phyloP scores from a whole-genome alignment of 768 basidiomycete genomes.

The Xerocomellus intermedius region DNA sequence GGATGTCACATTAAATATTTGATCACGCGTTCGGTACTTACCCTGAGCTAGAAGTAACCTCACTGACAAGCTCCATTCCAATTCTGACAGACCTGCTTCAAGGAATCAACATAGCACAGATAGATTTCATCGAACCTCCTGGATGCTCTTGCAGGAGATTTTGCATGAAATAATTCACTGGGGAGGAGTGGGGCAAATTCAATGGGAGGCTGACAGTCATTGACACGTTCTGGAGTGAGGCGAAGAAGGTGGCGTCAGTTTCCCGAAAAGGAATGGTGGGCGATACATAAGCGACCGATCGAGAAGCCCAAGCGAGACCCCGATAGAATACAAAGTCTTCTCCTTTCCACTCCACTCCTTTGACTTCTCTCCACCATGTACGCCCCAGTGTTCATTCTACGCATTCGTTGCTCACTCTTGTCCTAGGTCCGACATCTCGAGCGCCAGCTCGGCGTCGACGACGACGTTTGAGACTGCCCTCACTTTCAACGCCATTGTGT shows the following conservation, averaged over 20 bases:
- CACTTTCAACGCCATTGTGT: conserved; percentile 75
- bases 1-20: neutral
- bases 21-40: neutral
- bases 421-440: conserved; percentile 39
- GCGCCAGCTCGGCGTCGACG: conserved; percentile 62
- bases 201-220: too few species aligned
- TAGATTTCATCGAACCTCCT: neutral
- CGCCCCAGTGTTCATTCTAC: neutral
- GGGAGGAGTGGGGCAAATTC: neutral
- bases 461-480: conserved; percentile 82
- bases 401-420: neutral
- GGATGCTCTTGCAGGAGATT: neutral
- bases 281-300: conserved; percentile 12
- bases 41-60: conserved; percentile 15
- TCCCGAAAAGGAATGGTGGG: conserved; percentile 11
- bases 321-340: neutral
- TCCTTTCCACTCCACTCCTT: conserved; percentile 15
- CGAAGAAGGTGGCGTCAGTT: neutral
- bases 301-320: conserved; percentile 3
- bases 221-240: too few species aligned
- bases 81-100: neutral
- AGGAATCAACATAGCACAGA: neutral
- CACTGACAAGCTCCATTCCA: conserved; percentile 2
- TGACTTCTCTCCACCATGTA: conserved; percentile 23
- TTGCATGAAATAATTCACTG: neutral